Evolutionary conservation across 1,139 yeast genomes (phyloP).

Genomic region (Debaryomycetaceae sp.): DNA sequence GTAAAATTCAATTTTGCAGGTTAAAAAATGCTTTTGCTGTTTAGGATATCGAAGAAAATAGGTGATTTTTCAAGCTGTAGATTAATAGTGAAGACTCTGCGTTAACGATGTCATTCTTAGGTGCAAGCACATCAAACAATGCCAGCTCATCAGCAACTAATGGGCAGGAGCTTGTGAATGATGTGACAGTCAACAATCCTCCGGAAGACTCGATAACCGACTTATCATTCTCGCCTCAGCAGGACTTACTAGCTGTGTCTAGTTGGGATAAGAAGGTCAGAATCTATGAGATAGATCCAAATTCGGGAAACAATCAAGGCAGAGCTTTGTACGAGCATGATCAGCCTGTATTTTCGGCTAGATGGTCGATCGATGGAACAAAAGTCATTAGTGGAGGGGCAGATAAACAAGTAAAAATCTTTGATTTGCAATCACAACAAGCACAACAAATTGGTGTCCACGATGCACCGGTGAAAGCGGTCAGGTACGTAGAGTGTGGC

Average conservation of each 20-base stretch:
- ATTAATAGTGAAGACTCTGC: neutral
- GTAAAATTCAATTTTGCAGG: neutral
- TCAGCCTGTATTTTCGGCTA: constrained; percentile 78
- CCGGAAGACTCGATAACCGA: constrained; percentile 94
- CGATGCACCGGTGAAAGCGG: constrained; percentile 73
- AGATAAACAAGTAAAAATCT: constrained; percentile 83
- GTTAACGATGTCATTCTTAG: constrained; percentile 26
- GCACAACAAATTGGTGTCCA: constrained; percentile 83
- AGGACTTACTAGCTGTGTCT: constrained; percentile 74
- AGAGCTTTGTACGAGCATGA: constrained; percentile 88
- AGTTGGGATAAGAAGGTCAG: constrained; percentile 97
- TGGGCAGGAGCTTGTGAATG: constrained; percentile 70
- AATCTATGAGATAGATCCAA: constrained; percentile 78
- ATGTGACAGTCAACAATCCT: constrained; percentile 72
- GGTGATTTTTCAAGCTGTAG: neutral
- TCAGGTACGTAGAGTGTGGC: constrained; percentile 79
- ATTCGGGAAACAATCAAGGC: constrained; percentile 71
- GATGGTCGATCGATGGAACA: constrained; percentile 86
- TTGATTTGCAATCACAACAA: constrained; percentile 81
- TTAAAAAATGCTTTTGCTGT: neutral
- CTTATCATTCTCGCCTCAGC: constrained; percentile 87
- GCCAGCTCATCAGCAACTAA: constrained; percentile 41
- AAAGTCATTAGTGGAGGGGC: constrained; percentile 90
- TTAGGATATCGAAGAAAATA: neutral
- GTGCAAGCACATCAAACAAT: constrained; percentile 15